Conservation (phyloP, 176 grass and related monocot genomes). For the Oryza officinalis region DNA sequence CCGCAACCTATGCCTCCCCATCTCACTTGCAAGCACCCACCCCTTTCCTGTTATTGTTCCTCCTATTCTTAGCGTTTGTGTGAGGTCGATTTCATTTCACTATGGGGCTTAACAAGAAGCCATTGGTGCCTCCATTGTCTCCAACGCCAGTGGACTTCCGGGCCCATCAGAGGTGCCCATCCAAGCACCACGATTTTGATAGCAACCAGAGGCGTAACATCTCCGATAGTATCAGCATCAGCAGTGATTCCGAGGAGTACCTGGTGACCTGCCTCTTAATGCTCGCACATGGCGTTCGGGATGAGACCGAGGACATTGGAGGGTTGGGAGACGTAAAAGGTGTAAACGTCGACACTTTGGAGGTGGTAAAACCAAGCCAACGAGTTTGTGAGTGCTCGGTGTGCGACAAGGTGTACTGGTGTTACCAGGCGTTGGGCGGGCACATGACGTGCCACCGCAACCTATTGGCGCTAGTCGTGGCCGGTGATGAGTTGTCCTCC, state of each 20-base stretch:
- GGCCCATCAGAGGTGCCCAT: no score
- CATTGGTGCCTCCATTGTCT: no score
- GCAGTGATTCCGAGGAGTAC: not conserved
- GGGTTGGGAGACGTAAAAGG: not conserved
- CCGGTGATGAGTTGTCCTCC: not conserved
- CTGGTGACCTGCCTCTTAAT: conserved; percentile 54
- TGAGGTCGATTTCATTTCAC: no score
- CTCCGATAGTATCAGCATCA: no score
- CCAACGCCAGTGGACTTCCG: no score
- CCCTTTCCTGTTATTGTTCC: no score
- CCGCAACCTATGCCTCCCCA: not conserved
- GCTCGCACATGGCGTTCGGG: conserved; percentile 40
- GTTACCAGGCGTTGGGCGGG: conserved; percentile 76
- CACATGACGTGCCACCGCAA: conserved; percentile 84
- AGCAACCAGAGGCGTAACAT: no score
- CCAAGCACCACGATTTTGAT: no score
- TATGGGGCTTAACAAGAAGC: no score
- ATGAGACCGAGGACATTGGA: not conserved
- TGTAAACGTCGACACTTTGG: no score
- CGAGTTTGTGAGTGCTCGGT: conserved; percentile 55
- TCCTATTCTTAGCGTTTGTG: not conserved
- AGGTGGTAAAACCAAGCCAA: not conserved
- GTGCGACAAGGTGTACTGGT: conserved; percentile 63
- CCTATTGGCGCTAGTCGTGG: not conserved
- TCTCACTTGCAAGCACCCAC: not conserved